phyloP scores from a whole-genome alignment of 1,139 yeast genomes.

The Nakaseomyces glabratus region DNA sequence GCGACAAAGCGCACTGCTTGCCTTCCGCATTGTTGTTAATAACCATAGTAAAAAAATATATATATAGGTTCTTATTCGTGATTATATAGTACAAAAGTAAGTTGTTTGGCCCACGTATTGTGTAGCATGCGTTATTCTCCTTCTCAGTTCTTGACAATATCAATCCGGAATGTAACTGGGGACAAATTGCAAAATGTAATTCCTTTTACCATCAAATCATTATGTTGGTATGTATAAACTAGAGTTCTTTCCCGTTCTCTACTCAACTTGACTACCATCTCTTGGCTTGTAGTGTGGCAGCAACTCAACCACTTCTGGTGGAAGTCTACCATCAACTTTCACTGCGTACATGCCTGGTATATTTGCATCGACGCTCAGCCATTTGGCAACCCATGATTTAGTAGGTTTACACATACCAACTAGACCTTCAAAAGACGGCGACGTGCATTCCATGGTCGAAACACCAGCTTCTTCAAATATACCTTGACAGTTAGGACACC shows the following conservation, averaged over 20 bases:
- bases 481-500: slow-evolving; percentile 97
- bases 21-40: no score
- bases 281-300: slow-evolving; percentile 84
- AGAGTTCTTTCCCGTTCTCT: slow-evolving; percentile 13
- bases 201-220: no score
- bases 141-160: no score
- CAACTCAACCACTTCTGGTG: slow-evolving; percentile 72
- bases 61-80: no score
- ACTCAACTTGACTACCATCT: slow-evolving; percentile 90
- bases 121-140: no score
- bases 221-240: no score
- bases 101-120: no score
- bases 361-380: slow-evolving; percentile 89
- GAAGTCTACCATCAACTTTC: slow-evolving; percentile 83
- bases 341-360: slow-evolving; percentile 90
- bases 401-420: slow-evolving; percentile 85
- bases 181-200: no score
- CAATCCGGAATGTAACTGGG: no score
- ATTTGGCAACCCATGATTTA: slow-evolving; percentile 92
- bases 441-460: slow-evolving; percentile 82
- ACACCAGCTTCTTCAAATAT: slow-evolving; percentile 76
- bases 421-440: slow-evolving; percentile 92
- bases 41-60: no score
- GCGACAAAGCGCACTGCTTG: no score
- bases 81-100: no score